Conservation (phyloP, 192 early-diverging fungal species). For the Cetraspora pellucida region DNA sequence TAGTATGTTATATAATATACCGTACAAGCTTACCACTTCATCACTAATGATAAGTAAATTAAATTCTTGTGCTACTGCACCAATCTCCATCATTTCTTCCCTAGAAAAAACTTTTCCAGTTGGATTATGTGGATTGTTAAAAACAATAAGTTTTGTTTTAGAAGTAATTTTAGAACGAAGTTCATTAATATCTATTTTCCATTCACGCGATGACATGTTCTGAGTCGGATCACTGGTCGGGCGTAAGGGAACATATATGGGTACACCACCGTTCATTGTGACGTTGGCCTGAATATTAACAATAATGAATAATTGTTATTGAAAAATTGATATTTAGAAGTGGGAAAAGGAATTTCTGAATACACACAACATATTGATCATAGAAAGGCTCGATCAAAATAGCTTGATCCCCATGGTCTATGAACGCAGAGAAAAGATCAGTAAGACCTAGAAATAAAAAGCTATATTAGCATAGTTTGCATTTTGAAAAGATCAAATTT, state of each 20-base stretch:
- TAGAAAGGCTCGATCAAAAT: constrained; percentile 96
- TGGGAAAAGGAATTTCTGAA: too few species aligned
- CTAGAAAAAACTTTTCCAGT: constrained; percentile 81
- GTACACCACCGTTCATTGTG: constrained; percentile 85
- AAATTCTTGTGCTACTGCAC: constrained; percentile 71
- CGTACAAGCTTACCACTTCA: constrained; percentile 73
- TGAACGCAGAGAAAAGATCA: constrained; percentile 78
- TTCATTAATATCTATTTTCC: constrained; percentile 85
- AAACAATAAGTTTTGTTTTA: constrained; percentile 81
- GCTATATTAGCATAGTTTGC: too few species aligned
- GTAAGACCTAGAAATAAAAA: constrained; percentile 54
- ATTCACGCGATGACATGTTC: constrained; percentile 74
- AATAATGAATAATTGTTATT: background rate
- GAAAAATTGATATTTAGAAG: background rate
- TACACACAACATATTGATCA: constrained; percentile 84
- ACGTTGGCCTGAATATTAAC: constrained; percentile 61
- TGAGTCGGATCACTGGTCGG: constrained; percentile 46
- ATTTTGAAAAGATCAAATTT: too few species aligned
- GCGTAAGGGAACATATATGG: constrained; percentile 80
- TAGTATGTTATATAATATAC: too few species aligned
- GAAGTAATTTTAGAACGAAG: constrained; percentile 73
- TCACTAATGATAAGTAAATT: constrained; percentile 89
- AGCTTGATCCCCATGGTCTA: constrained; percentile 82
- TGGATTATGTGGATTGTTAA: constrained; percentile 98
- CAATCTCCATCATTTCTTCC: constrained; percentile 76